Base-by-base conservation (phyloP, 2,329 filamentous ascomycete genomes). In the Endocalyx cinctus region DNA sequence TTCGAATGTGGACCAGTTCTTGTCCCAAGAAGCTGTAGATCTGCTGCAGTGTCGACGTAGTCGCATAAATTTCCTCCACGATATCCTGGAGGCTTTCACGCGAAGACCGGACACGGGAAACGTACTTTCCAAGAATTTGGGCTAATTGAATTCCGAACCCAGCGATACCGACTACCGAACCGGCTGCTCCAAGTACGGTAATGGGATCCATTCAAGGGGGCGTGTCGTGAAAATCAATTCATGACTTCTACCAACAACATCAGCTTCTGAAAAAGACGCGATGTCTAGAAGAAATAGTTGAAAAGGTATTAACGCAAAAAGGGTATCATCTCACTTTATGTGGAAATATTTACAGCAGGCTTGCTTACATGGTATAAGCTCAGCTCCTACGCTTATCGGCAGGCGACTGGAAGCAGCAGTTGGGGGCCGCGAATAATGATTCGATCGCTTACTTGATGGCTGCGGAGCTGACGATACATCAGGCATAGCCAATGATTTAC, bases 81-180 rank as follows among this genome's bases (percentile, higher is more conserved):
- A 23, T 23, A 23, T 8, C 20, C 20, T 23, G 8, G n/a, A 23
- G 20, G 20, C 20, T 23, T n/a, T 23, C 20, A 8, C n/a, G 20
- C 8, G 20, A 8, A 23, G 20, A 23, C 20, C 20, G n/a, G n/a
- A 23, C 20, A 8, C n/a, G 20, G 8, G 20, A 23, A 23, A n/a
- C 20, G 20, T 23, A 23, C n/a, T 23, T 23, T 8, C 8, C 14
- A 14, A 38, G 28, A 10, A 38, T 14, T 20, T 34, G n/a, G 17
- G 15, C 30, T 10, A 29, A 17, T 18, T 40, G 20, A 13, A 34
- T 29, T 6, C 38, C 25, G 13, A 34, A 34, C 11, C 25, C 17
- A 22, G 19, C 28, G 10, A 33, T 35, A 19, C 35, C 28, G 8
- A 38, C 20, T n/a, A 33, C 28, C 13, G 35, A 35, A 19, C 38